Conservation (phyloP, 2,329 filamentous ascomycete genomes). For the Periconia sp. region DNA sequence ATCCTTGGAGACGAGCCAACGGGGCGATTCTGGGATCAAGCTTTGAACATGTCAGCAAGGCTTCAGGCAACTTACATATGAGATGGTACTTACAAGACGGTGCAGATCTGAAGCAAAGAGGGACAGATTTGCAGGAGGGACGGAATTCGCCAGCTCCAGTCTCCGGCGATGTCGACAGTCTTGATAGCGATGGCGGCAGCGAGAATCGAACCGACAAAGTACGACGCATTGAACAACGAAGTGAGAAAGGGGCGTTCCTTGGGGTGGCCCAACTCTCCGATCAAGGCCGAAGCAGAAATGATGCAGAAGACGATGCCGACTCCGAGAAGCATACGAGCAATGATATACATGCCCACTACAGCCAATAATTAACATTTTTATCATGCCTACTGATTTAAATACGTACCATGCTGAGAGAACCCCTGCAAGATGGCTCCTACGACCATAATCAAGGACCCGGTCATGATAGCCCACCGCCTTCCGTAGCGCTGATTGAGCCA, state of each 20-base stretch:
- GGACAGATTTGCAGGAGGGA: conserved; percentile 58
- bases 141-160: conserved; percentile 59
- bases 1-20: conserved; percentile 60
- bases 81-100: conserved; percentile 35
- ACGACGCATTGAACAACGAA: conserved; percentile 66
- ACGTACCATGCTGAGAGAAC: conserved; percentile 45
- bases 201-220: conserved; percentile 60
- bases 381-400: not conserved
- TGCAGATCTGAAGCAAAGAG: conserved; percentile 51
- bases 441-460: conserved; percentile 64
- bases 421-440: conserved; percentile 66
- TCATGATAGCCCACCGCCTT: conserved; percentile 62
- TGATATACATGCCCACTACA: conserved; percentile 63
- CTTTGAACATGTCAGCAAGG: conserved; percentile 13
- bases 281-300: conserved; percentile 63
- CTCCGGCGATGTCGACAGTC: conserved; percentile 50
- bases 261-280: conserved; percentile 66
- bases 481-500: conserved; percentile 53
- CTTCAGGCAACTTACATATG: not conserved
- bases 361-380: conserved; percentile 3
- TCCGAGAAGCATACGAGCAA: conserved; percentile 65
- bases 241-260: conserved; percentile 67
- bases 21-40: conserved; percentile 49
- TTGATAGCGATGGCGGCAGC: conserved; percentile 58
- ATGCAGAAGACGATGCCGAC: conserved; percentile 67